Evolutionary conservation across 1,139 yeast genomes (phyloP).

Genomic region (Pichia sp.): DNA sequence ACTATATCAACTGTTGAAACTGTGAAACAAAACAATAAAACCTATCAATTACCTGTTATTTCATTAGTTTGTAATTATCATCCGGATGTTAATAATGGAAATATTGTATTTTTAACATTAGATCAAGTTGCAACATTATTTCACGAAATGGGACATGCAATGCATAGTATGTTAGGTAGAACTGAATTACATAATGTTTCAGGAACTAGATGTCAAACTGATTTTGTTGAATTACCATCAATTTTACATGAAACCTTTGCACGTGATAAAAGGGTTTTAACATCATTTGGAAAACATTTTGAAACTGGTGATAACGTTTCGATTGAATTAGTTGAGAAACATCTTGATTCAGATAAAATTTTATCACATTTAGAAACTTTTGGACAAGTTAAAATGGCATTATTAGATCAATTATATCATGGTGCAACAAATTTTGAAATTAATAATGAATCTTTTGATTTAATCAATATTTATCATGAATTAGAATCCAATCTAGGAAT

Average conservation of each 20-base stretch:
- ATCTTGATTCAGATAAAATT: conserved; percentile 47
- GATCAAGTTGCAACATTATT: conserved; percentile 88
- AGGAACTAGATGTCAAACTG: conserved; percentile 94
- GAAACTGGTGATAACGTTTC: conserved; percentile 62
- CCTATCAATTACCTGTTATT: conserved; percentile 80
- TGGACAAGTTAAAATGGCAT: conserved; percentile 86
- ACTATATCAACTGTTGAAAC: conserved; percentile 32
- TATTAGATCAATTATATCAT: conserved; percentile 79
- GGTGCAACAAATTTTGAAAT: conserved; percentile 36
- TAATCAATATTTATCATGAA: conserved; percentile 57
- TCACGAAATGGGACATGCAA: conserved; percentile 99
- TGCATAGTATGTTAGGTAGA: conserved; percentile 94
- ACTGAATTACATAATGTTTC: conserved; percentile 86
- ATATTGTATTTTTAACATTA: conserved; percentile 49
- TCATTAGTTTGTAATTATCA: conserved; percentile 83
- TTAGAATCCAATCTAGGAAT: conserved; percentile 52
- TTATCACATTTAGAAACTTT: conserved; percentile 70
- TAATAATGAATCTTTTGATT: conserved; percentile 35
- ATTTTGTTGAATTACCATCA: conserved; percentile 94
- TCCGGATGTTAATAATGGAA: conserved; percentile 22
- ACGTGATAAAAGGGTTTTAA: conserved; percentile 68
- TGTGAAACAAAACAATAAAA: conserved; percentile 34
- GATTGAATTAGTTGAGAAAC: conserved; percentile 38
- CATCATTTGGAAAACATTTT: conserved; percentile 69
- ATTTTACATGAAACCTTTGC: conserved; percentile 93